Evolutionary conservation across 208 protist genomes (phyloP).

Genomic region (Leishmania aethiopica): DNA sequence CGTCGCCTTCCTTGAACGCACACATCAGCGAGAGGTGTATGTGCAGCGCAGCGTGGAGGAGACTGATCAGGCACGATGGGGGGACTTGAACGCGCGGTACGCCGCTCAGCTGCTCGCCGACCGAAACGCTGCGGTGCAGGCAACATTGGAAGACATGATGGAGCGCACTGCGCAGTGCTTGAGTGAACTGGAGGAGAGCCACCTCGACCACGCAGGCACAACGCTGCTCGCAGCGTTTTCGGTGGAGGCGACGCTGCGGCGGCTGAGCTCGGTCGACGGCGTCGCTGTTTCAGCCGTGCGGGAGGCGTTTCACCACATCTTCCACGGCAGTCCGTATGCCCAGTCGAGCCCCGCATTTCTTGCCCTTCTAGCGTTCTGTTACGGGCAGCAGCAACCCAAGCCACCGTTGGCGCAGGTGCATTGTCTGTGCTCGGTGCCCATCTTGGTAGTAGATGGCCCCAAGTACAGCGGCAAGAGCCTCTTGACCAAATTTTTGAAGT

Average conservation of each 20-base stretch:
- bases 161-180: constrained; percentile 31
- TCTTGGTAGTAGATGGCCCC: constrained; percentile 74
- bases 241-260: constrained; percentile 22
- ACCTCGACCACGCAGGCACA: constrained; percentile 32
- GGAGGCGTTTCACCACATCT: constrained; percentile 49
- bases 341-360: constrained; percentile 34
- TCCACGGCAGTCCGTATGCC: constrained; percentile 30
- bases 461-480: constrained; percentile 84
- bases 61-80: constrained; percentile 63
- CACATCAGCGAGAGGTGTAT: constrained; percentile 43
- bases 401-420: constrained; percentile 38
- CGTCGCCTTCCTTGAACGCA: constrained; percentile 47
- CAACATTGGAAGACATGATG: constrained; percentile 43
- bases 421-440: constrained; percentile 51
- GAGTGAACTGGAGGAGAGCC: constrained; percentile 39
- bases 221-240: constrained; percentile 43
- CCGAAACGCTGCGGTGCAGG: constrained; percentile 30
- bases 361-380: constrained; percentile 32
- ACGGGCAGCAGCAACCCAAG: constrained; percentile 16
- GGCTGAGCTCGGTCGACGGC: not conserved
- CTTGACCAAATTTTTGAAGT: constrained; percentile 46
- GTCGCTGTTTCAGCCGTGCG: not conserved
- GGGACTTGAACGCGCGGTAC: constrained; percentile 36
- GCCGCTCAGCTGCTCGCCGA: constrained; percentile 16
- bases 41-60: constrained; percentile 50